Conservation (phyloP, 140 eudicot species). For the Flaveria floridana region DNA sequence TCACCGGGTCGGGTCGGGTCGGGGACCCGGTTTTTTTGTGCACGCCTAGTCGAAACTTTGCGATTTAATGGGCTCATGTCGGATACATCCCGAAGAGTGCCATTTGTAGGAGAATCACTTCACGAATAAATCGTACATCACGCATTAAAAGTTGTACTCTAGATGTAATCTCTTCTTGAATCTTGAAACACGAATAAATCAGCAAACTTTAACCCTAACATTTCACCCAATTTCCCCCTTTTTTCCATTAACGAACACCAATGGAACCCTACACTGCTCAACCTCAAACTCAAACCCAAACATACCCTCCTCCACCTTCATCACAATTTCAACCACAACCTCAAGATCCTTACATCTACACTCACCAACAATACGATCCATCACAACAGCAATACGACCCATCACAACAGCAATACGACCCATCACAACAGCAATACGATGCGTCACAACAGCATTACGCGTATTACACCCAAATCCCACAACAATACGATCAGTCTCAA, state of each 20-base stretch:
- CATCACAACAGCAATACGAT: conserved; percentile 16
- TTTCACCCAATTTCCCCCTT: not conserved
- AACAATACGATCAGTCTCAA: conserved; percentile 17
- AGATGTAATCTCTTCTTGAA: not conserved
- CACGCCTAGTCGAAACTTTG: too few relatives aligned
- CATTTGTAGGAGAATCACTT: not conserved
- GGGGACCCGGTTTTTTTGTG: too few relatives aligned
- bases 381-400: conserved; percentile 14
- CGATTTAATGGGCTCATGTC: too few relatives aligned
- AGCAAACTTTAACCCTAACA: not conserved
- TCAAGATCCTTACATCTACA: conserved; percentile 38
- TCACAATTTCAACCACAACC: conserved; percentile 28
- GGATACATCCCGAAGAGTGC: not conserved
- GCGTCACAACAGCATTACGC: conserved; percentile 6
- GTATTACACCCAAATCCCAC: not conserved
- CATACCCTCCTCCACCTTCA: conserved; percentile 27
- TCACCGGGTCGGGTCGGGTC: too few relatives aligned
- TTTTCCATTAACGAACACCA: conserved; percentile 8
- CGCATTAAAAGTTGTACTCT: conserved; percentile 24
- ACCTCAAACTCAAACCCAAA: conserved; percentile 25
- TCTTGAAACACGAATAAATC: conserved; percentile 3
- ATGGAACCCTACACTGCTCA: conserved; percentile 42
- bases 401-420: conserved; percentile 14
- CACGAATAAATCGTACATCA: not conserved
- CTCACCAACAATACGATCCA: conserved; percentile 14